Evolutionary conservation across 257 asterid genomes (phyloP), one percentile per base, ranked within the genome.

Genomic region (Paraleonurus japonicus): DNA sequence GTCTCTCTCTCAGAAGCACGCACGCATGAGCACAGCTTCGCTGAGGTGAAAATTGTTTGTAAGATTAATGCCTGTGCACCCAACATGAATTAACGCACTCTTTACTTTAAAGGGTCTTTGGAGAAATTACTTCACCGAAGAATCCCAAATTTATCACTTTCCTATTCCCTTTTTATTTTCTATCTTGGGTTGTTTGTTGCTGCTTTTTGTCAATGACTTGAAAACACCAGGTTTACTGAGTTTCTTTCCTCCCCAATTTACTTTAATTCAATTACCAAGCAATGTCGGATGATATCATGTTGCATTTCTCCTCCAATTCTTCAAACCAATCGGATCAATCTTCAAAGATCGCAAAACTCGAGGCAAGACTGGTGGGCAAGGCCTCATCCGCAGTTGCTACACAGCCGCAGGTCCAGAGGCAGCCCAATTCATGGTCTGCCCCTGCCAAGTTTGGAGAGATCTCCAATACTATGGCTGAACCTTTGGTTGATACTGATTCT

Each of bases 321-420:
- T 95, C 99, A 15, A 88, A 92, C 72, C 98, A 87, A 69, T 89
- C 98, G 8, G 96, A 92, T 76, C 96, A 95, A 60, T 86, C 94
- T 39, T 76, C 86, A 2, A 95, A 86, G 80, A 82, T 92, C n/a
- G 98, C 99, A 0, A 88, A 89, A 79, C 92, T 95, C 19, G 99
- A 95, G 86, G 98, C 98, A 0, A 78, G 98, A 72, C 79, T 95
- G 90, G 90, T 84, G 65, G 97, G 99, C 57, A 90, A 88, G 85
- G 75, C 85, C n/a, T 81, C 96, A 33, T 69, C 90, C 65, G 80
- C 88, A 8, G 85, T 76, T 43, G 60, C 79, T 19, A 0, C 86
- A 1, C 86, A 81, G 45, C 69, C 78, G 43, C 85, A 74, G 76
- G 76, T 67, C 37, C 86, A 60, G 74, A 54, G 76, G 17, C 84